A percentile compares a stretch with the other conserved stretches of the same genome.
Conservation (phyloP, 1,284 basidiomycete genomes). For the Boletellus deceptivus region DNA sequence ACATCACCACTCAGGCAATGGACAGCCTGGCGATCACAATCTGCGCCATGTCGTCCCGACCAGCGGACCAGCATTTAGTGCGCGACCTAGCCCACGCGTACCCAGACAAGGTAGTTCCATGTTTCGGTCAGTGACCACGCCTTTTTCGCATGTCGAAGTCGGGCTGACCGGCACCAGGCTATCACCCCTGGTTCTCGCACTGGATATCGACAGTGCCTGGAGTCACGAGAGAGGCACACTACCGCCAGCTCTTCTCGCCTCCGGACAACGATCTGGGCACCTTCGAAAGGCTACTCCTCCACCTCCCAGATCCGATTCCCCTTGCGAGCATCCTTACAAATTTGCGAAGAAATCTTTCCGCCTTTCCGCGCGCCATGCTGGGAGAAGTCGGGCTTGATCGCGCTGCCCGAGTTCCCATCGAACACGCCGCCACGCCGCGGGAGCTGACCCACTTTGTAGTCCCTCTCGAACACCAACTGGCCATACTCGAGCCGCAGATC, state of each 20-base stretch:
- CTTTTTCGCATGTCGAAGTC: neutral
- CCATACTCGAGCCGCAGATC: constrained; percentile 72
- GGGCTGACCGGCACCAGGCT: constrained; percentile 45
- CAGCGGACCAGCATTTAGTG: constrained; percentile 63
- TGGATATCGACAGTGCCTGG: constrained; percentile 51
- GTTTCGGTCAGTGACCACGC: constrained; percentile 57
- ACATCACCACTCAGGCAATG: constrained; percentile 46
- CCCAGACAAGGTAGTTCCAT: constrained; percentile 69
- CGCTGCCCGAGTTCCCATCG: constrained; percentile 63
- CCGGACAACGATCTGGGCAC: constrained; percentile 35
- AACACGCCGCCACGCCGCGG: constrained; percentile 44
- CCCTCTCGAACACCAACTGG: constrained; percentile 71
- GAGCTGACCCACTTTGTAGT: constrained; percentile 66
- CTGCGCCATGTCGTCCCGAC: constrained; percentile 71
- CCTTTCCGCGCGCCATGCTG: constrained; percentile 67
- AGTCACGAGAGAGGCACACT: constrained; percentile 62
- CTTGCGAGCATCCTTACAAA: constrained; percentile 51
- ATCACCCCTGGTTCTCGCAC: constrained; percentile 84
- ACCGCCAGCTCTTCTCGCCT: constrained; percentile 54
- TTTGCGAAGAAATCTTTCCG: constrained; percentile 54
- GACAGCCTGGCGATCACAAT: constrained; percentile 56
- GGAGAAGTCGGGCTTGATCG: constrained; percentile 85
- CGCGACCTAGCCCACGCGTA: constrained; percentile 54
- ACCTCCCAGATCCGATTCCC: constrained; percentile 61
- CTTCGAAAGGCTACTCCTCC: constrained; percentile 52